Conservation (phyloP, 805 yeast species). For the Brettanomyces sp. region DNA sequence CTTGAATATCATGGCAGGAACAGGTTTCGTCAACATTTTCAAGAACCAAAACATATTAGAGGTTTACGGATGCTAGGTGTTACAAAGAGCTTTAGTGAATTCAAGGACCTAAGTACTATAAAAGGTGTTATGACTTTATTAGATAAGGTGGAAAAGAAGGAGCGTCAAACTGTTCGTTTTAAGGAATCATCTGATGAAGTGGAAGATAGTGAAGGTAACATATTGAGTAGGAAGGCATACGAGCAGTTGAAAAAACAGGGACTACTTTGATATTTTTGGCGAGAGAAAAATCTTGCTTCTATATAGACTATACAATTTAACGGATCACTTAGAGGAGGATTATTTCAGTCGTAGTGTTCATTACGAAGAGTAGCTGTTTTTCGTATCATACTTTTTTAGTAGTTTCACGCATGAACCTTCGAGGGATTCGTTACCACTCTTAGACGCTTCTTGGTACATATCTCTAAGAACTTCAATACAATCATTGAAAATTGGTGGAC, state of each 20-base stretch:
- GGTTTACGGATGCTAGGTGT: conserved; percentile 75
- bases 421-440: conserved; percentile 35
- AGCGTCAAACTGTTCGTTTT: conserved; percentile 29
- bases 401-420: conserved; percentile 36
- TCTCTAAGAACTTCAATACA: conserved; percentile 42
- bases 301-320: background rate
- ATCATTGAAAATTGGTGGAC: conserved; percentile 69
- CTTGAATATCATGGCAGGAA: conserved; percentile 62
- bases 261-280: conserved; percentile 35
- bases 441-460: conserved; percentile 29
- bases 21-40: conserved; percentile 66
- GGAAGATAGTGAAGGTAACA: conserved; percentile 90
- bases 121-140: conserved; percentile 59
- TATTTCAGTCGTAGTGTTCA: background rate
- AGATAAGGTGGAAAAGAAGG: conserved; percentile 32
- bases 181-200: conserved; percentile 61
- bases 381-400: conserved; percentile 35
- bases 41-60: conserved; percentile 55
- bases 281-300: background rate
- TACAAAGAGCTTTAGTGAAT: conserved; percentile 34
- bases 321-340: background rate
- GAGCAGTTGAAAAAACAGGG: conserved; percentile 86
- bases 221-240: conserved; percentile 76
- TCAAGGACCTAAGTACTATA: conserved; percentile 57
- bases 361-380: background rate